These are phyloP conservation scores for Penicillium sp. DNA, from an alignment of 2,329 filamentous ascomycete species.

Conservation along the genomic window DNA sequence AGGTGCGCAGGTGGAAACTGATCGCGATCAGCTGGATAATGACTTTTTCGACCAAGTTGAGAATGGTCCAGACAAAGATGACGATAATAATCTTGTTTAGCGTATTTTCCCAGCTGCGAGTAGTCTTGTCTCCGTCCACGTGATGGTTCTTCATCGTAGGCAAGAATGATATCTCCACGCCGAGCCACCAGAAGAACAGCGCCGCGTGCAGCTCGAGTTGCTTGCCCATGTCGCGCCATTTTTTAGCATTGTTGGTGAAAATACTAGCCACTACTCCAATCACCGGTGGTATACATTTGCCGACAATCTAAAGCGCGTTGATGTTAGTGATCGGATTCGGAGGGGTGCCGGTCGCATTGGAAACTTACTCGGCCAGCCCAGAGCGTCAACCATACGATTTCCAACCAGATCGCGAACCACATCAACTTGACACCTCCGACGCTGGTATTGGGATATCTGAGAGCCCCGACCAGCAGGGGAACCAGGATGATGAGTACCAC, in stretches of 20 bases:
- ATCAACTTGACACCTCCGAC: conserved; percentile 73
- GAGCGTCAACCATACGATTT: conserved; percentile 86
- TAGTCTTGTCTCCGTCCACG: conserved; percentile 50
- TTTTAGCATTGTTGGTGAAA: conserved; percentile 83
- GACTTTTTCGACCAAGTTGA: conserved; percentile 90
- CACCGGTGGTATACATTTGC: conserved; percentile 62
- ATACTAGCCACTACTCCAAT: conserved; percentile 66
- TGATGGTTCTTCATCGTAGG: conserved; percentile 73
- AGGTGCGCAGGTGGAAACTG: conserved; percentile 87
- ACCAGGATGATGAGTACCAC: conserved; percentile 64
- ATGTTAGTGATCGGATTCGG: background rate
- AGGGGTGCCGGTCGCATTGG: background rate
- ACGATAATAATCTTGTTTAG: conserved; percentile 84
- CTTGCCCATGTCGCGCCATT: conserved; percentile 86
- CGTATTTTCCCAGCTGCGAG: conserved; percentile 68
- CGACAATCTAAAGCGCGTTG: conserved; percentile 49
- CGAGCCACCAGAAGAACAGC: conserved; percentile 88
- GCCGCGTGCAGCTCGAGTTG: conserved; percentile 82
- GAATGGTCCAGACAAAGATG: conserved; percentile 71
- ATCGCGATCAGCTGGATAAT: conserved; percentile 93
- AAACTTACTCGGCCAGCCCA: conserved; percentile 66
- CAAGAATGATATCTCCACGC: conserved; percentile 79
- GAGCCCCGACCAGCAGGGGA: conserved; percentile 63
- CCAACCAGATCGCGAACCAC: conserved; percentile 95
- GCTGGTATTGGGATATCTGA: conserved; percentile 58